These are phyloP conservation scores for Mycosarcoma mackinlayi DNA, from an alignment of 1,284 basidiomycete genomes.

Conservation along the genomic window DNA sequence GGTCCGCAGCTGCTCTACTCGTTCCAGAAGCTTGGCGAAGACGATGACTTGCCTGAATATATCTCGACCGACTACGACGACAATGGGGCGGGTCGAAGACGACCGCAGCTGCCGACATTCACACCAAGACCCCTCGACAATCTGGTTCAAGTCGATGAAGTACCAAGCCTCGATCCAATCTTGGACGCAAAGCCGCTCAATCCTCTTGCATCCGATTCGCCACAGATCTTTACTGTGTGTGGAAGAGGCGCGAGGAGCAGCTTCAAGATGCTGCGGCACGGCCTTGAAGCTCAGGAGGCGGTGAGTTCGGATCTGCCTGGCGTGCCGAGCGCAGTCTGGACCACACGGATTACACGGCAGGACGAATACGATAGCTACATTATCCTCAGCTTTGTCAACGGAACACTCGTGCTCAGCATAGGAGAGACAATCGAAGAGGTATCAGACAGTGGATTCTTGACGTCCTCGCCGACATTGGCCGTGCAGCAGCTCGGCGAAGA, in stretches of 20 bases:
- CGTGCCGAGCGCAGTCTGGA: conserved; percentile 65
- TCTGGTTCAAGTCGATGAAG: conserved; percentile 60
- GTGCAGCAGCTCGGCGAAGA: conserved; percentile 66
- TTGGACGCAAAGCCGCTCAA: conserved; percentile 64
- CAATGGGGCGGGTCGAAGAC: conserved; percentile 43
- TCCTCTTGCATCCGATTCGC: conserved; percentile 56
- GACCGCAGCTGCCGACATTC: conserved; percentile 55
- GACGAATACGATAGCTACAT: conserved; percentile 67
- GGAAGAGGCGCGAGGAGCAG: conserved; percentile 63
- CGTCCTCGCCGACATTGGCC: conserved; percentile 61
- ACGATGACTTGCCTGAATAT: conserved; percentile 64
- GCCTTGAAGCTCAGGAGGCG: conserved; percentile 65
- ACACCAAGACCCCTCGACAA: conserved; percentile 64
- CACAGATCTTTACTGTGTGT: conserved; percentile 66
- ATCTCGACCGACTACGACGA: conserved; percentile 55
- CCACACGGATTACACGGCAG: conserved; percentile 57
- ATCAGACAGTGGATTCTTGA: conserved; percentile 64
- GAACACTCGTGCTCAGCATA: conserved; percentile 66
- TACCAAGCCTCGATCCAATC: conserved; percentile 63
- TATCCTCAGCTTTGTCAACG: conserved; percentile 67
- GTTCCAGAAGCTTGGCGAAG: conserved; percentile 67
- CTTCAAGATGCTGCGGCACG: conserved; percentile 66
- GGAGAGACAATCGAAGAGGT: conserved; percentile 68
- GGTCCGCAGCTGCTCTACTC: conserved; percentile 64
- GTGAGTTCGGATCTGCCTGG: conserved; percentile 67